Evolutionary conservation across 768 basidiomycete genomes (phyloP).

Genomic region (Brasilioporus rufonigricans): DNA sequence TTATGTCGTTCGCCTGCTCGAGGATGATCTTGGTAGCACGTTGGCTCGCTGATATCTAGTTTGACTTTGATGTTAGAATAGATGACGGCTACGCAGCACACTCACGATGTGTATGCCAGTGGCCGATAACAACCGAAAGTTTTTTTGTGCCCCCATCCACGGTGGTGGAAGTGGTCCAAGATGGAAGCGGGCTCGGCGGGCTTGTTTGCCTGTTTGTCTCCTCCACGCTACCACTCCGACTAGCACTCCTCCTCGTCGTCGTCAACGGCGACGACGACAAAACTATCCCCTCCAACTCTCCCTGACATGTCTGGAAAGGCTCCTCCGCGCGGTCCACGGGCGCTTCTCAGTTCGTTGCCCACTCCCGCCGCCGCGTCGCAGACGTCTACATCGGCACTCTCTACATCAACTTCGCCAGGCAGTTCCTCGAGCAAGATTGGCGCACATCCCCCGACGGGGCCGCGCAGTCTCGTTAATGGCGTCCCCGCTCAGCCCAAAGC

Average conservation of each 20-base stretch:
- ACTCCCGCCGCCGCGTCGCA: conserved; percentile 27
- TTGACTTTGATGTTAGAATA: background rate
- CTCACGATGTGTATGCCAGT: background rate
- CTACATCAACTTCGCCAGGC: conserved; percentile 34
- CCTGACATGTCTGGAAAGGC: conserved; percentile 66
- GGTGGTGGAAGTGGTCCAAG: background rate
- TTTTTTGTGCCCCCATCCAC: background rate
- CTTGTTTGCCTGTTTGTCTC: conserved; percentile 27
- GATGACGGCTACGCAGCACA: background rate
- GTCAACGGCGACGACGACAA: conserved; percentile 22
- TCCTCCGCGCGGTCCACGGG: conserved; percentile 72
- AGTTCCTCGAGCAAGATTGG: conserved; percentile 43
- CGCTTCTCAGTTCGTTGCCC: conserved; percentile 51
- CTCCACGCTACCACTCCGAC: conserved; percentile 8
- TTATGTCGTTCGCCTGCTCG: background rate
- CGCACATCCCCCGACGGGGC: conserved; percentile 61
- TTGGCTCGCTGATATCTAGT: background rate
- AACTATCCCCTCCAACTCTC: background rate
- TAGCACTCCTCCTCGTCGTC: conserved; percentile 20
- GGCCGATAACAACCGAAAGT: background rate
- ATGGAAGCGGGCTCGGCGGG: conserved; percentile 14
- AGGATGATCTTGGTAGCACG: too few relatives aligned
- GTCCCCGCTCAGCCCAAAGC: conserved; percentile 28
- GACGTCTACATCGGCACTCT: conserved; percentile 33
- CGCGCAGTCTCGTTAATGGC: conserved; percentile 54